A percentile compares a stretch with the other conserved stretches of the same genome.
These are phyloP conservation scores for Coniochaeta sp. DNA, from an alignment of 2,329 filamentous ascomycete genomes.

Conservation along the genomic window DNA sequence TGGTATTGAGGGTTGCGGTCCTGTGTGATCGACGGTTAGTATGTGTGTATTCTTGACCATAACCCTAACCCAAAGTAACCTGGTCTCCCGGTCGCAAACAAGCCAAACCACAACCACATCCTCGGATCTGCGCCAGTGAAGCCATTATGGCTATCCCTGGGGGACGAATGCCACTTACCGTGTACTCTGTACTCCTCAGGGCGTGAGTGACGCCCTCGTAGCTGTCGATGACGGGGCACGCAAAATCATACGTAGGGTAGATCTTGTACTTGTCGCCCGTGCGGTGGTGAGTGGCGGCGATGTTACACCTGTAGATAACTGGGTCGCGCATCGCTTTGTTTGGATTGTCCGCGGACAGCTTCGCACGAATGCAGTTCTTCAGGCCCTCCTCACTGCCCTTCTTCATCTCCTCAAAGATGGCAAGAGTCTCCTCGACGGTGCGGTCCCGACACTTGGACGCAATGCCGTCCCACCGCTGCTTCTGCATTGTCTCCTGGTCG, in stretches of 20 bases:
- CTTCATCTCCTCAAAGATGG: conserved; percentile 92
- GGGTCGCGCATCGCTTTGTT: conserved; percentile 97
- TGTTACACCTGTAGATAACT: conserved; percentile 93
- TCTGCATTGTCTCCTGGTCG: conserved; percentile 78
- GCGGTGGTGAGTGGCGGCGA: conserved; percentile 61
- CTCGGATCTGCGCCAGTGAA: no score
- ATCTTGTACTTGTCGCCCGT: conserved; percentile 77
- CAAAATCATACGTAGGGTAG: conserved; percentile 84
- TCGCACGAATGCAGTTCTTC: conserved; percentile 88
- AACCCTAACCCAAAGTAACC: no score
- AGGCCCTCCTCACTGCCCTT: conserved; percentile 69
- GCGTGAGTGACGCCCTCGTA: conserved; percentile 80
- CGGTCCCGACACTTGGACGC: conserved; percentile 75
- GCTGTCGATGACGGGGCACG: conserved; percentile 74
- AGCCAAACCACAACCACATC: no score
- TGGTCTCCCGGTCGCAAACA: no score
- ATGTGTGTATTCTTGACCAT: no score
- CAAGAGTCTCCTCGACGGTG: conserved; percentile 74
- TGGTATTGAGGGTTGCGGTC: conserved; percentile 82
- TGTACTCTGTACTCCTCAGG: conserved; percentile 58
- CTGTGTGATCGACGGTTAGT: no score
- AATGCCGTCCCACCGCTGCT: conserved; percentile 77
- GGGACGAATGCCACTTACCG: no score
- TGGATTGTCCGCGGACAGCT: conserved; percentile 83
- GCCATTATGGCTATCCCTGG: no score